Percentiles rank a stretch among this genome's conserved stretches.
These are phyloP conservation scores for Penicillium fuscoglaucum DNA, from an alignment of 2,329 filamentous ascomycete genomes.

Conservation along the genomic window DNA sequence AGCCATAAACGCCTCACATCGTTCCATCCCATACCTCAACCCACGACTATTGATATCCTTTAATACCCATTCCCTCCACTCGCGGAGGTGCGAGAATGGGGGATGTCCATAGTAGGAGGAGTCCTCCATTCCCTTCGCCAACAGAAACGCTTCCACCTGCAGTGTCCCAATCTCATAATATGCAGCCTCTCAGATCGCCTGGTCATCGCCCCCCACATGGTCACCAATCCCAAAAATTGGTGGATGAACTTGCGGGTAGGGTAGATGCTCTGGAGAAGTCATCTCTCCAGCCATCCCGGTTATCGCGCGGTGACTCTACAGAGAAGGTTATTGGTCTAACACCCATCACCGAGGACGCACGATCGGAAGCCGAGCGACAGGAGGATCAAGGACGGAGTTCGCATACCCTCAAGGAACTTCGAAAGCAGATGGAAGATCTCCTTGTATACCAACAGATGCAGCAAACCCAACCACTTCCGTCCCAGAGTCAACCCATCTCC, in stretches of 20 bases:
- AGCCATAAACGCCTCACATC: constrained; percentile 38
- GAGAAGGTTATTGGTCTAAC: constrained; percentile 20
- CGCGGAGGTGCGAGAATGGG: constrained; percentile 38
- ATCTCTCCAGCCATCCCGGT: constrained; percentile 12
- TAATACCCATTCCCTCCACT: constrained; percentile 31
- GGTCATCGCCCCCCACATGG: constrained; percentile 19
- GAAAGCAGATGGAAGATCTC: constrained; percentile 46
- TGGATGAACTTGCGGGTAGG: constrained; percentile 13
- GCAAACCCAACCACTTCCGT: constrained; percentile 29
- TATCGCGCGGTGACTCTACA: constrained; percentile 27
- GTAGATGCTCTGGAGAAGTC: constrained; percentile 12
- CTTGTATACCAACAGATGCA: constrained; percentile 44
- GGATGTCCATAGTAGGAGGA: constrained; percentile 41
- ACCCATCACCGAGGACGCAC: constrained; percentile 24
- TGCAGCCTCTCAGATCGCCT: constrained; percentile 29
- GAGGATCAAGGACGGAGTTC: constrained; percentile 37
- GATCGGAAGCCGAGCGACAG: constrained; percentile 23
- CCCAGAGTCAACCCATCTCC: constrained; percentile 18
- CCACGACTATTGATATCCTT: constrained; percentile 26
- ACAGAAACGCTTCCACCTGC: constrained; percentile 38
- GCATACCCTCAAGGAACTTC: constrained; percentile 43
- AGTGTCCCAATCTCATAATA: constrained; percentile 25
- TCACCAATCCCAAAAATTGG: constrained; percentile 15
- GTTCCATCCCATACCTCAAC: constrained; percentile 30
- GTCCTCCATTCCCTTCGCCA: constrained; percentile 43